Evolutionary conservation across 1,284 basidiomycete species (phyloP).

Genomic region (Sporisorium iseilematis-ciliati): DNA sequence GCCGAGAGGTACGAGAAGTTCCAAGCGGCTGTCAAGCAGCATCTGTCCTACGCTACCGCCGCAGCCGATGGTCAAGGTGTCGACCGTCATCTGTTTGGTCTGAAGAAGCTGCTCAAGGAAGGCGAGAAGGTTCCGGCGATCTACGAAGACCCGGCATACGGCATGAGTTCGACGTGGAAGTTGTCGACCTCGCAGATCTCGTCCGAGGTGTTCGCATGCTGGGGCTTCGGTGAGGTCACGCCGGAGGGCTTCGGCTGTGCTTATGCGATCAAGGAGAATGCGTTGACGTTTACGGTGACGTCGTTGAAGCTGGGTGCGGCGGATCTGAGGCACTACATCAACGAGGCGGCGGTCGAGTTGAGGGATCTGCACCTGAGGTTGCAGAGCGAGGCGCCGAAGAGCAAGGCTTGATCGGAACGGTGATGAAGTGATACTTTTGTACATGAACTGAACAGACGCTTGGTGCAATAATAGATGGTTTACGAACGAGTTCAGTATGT

Average conservation of each 20-base stretch:
- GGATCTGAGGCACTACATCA: slow-evolving; percentile 69
- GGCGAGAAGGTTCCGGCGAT: slow-evolving; percentile 83
- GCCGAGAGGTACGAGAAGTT: slow-evolving; percentile 79
- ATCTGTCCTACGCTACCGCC: slow-evolving; percentile 88
- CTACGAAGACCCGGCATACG: slow-evolving; percentile 82
- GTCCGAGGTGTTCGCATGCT: slow-evolving; percentile 86
- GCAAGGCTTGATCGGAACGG: slow-evolving; percentile 7
- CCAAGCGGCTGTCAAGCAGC: slow-evolving; percentile 81
- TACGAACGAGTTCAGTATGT: background rate
- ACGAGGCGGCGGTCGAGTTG: slow-evolving; percentile 69
- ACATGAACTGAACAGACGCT: background rate
- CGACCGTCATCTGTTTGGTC: slow-evolving; percentile 92
- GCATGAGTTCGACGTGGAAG: slow-evolving; percentile 86
- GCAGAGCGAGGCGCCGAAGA: slow-evolving; percentile 43
- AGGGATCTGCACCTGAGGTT: slow-evolving; percentile 65
- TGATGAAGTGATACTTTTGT: background rate
- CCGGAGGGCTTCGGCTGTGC: slow-evolving; percentile 92
- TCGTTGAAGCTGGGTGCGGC: slow-evolving; percentile 77
- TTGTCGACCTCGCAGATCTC: slow-evolving; percentile 90
- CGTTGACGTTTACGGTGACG: slow-evolving; percentile 93
- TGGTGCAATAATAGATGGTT: slow-evolving; percentile 6
- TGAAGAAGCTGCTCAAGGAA: slow-evolving; percentile 83
- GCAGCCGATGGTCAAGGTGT: slow-evolving; percentile 95
- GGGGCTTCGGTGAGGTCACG: slow-evolving; percentile 95
- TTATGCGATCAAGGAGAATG: slow-evolving; percentile 88